These are phyloP conservation scores for Gossypium australe DNA, from an alignment of 345 rosid genomes.

Conservation along the genomic window DNA sequence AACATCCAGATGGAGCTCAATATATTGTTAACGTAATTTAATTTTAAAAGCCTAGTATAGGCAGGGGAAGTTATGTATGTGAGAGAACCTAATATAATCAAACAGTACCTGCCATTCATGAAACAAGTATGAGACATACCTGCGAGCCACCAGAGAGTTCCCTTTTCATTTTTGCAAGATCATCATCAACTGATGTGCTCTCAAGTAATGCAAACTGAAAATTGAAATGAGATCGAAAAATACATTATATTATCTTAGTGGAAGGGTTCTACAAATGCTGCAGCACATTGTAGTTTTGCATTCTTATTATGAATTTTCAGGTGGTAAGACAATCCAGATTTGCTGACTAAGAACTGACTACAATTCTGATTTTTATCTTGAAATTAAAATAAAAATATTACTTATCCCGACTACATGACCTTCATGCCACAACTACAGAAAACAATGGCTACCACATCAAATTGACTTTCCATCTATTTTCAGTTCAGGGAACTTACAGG, in stretches of 20 bases:
- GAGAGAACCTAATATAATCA: background rate
- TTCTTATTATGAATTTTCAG: background rate
- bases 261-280: background rate
- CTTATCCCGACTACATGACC: background rate
- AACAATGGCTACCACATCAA: background rate
- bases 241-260: background rate
- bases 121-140: slow-evolving; percentile 32
- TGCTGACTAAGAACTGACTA: background rate
- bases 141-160: slow-evolving; percentile 52
- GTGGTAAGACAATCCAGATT: background rate
- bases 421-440: background rate
- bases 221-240: background rate
- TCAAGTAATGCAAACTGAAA: slow-evolving; percentile 71
- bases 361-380: background rate
- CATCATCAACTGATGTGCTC: slow-evolving; percentile 63
- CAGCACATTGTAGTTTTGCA: background rate
- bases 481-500: background rate
- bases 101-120: background rate
- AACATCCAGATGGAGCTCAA: background rate
- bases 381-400: background rate
- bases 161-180: slow-evolving; percentile 60
- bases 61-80: background rate
- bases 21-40: background rate
- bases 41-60: background rate
- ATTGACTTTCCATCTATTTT: background rate